Percentiles rank a stretch among this genome's conserved stretches.
Conservation (phyloP, 1,139 yeast genomes). For the Yamadazyma mexicana region DNA sequence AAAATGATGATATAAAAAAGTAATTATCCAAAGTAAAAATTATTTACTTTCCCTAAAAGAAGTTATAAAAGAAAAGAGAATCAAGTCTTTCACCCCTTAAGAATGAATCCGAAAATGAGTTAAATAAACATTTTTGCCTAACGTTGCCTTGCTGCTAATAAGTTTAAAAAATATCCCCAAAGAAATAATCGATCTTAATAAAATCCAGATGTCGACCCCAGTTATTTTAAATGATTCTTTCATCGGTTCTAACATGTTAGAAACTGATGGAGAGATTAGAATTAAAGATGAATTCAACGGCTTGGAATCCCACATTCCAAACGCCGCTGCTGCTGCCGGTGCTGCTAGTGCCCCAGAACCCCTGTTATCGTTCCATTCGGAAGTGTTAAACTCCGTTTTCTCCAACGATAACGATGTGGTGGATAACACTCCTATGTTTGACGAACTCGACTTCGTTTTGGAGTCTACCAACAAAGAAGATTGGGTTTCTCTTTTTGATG, state of each 20-base stretch:
- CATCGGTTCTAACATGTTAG: constrained; percentile 10
- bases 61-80: constrained; percentile 3
- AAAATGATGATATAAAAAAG: constrained; percentile 8
- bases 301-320: constrained; percentile 1
- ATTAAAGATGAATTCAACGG: constrained; percentile 6
- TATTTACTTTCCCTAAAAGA: constrained; percentile 8
- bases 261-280: constrained; percentile 4
- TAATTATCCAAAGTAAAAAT: constrained; percentile 6
- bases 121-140: constrained; percentile 4
- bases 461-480: constrained; percentile 50
- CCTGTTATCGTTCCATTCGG: constrained; percentile 51
- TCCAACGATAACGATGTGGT: constrained; percentile 44
- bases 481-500: constrained; percentile 67
- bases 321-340: too few relatives aligned
- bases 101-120: constrained; percentile 13
- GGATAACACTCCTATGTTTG: constrained; percentile 67
- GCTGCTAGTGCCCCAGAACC: constrained; percentile 6
- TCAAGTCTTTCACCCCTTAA: constrained; percentile 11
- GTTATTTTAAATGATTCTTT: constrained; percentile 15
- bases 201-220: constrained; percentile 13
- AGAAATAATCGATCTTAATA: too few relatives aligned
- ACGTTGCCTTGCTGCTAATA: constrained; percentile 5
- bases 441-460: constrained; percentile 47
- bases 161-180: too few relatives aligned
- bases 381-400: constrained; percentile 63